Evolutionary conservation across 2,329 filamentous ascomycete genomes (phyloP).

Genomic region (Blumeria graminis): DNA sequence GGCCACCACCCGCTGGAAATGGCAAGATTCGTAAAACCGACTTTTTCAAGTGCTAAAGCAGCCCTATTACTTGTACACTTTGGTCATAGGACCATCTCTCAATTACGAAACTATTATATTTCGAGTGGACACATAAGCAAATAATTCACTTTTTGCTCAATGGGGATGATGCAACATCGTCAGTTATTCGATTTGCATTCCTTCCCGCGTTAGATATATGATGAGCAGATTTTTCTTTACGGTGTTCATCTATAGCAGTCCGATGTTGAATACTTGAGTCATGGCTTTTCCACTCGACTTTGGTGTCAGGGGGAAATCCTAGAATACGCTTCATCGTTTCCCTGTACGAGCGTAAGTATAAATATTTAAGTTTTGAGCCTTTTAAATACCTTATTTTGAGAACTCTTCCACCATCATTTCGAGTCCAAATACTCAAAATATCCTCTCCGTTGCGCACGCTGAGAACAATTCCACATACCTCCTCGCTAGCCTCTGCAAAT

Average conservation of each 20-base stretch:
- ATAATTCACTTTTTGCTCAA: slow-evolving; percentile 10
- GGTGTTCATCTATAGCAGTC: slow-evolving; percentile 70
- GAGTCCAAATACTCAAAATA: slow-evolving; percentile 93
- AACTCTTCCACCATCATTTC: slow-evolving; percentile 76
- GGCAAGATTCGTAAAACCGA: neutral
- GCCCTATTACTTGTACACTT: neutral
- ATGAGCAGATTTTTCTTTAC: slow-evolving; percentile 49
- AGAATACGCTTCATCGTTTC: slow-evolving; percentile 87
- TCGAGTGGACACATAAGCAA: neutral
- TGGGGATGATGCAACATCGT: slow-evolving; percentile 5
- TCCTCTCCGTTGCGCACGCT: slow-evolving; percentile 91
- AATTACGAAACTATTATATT: too few species aligned
- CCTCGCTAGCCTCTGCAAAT: slow-evolving; percentile 75
- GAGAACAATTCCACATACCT: slow-evolving; percentile 83
- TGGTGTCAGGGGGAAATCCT: slow-evolving; percentile 65
- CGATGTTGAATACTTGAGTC: slow-evolving; percentile 88
- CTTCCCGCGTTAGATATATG: slow-evolving; percentile 7
- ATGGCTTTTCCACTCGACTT: slow-evolving; percentile 86
- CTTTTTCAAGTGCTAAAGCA: neutral
- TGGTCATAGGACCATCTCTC: too few species aligned
- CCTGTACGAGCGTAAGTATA: slow-evolving; percentile 21
- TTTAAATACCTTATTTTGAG: slow-evolving; percentile 74
- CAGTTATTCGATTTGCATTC: slow-evolving; percentile 9
- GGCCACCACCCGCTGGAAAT: neutral
- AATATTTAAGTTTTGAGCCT: slow-evolving; percentile 2